These are phyloP conservation scores for Eimeria tenella DNA, from an alignment of 169 alveolate genomes.

Conservation along the genomic window DNA sequence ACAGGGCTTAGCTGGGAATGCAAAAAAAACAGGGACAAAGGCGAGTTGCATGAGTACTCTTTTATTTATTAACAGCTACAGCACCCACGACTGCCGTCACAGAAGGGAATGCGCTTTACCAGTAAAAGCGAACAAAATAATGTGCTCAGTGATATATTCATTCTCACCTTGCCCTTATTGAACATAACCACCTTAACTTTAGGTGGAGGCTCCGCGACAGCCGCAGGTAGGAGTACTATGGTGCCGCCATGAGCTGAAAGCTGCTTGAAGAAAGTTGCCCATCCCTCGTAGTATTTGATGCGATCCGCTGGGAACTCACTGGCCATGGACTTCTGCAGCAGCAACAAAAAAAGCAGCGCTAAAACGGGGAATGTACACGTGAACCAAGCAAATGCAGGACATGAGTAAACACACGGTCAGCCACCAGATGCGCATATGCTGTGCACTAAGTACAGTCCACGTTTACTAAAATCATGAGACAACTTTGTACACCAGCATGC, in stretches of 20 bases:
- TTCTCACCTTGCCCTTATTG: slow-evolving; percentile 61
- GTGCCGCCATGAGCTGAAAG: slow-evolving; percentile 63
- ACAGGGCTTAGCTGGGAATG: slow-evolving; percentile 31
- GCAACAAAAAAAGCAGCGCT: background rate
- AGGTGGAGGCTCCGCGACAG: slow-evolving; percentile 72
- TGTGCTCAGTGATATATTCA: background rate
- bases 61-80: background rate
- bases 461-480: too few species aligned
- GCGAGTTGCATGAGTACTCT: too few species aligned
- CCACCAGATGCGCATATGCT: too few species aligned
- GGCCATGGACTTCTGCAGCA: slow-evolving; percentile 43
- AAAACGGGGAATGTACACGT: too few species aligned
- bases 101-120: background rate
- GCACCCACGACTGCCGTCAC: background rate
- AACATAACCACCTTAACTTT: slow-evolving; percentile 48
- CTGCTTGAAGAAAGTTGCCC: slow-evolving; percentile 72
- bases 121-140: background rate
- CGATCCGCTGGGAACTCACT: slow-evolving; percentile 72
- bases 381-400: too few species aligned
- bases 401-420: too few species aligned
- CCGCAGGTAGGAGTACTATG: slow-evolving; percentile 65
- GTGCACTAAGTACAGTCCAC: too few species aligned
- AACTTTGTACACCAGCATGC: too few species aligned
- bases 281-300: slow-evolving; percentile 63
- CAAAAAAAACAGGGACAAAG: background rate